phyloP scores from a whole-genome alignment of 768 basidiomycete genomes.

The Lentinus tigrinus region DNA sequence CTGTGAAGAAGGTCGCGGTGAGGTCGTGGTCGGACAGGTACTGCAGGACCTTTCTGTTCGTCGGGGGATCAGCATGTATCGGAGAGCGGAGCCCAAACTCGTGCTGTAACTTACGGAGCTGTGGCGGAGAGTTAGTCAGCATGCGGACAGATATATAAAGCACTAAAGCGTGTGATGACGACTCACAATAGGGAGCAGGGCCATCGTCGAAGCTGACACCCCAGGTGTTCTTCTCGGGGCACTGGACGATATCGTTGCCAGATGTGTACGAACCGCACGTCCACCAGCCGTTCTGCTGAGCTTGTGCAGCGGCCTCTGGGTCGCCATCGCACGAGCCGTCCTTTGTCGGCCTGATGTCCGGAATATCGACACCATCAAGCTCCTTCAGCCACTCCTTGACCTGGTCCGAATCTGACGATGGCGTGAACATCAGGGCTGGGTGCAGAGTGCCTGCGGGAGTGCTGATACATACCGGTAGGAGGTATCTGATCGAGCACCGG shows the following conservation, averaged over 20 bases:
- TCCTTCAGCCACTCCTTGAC: conserved; percentile 78
- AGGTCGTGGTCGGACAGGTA: conserved; percentile 66
- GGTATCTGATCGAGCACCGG: conserved; percentile 63
- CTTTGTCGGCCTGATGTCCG: conserved; percentile 55
- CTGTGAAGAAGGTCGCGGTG: conserved; percentile 87
- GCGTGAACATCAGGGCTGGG: neutral
- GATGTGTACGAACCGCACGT: conserved; percentile 78
- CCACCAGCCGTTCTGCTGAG: conserved; percentile 82
- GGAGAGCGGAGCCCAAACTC: neutral
- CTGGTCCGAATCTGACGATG: conserved; percentile 48
- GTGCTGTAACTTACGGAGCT: conserved; percentile 51
- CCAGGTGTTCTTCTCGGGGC: conserved; percentile 71
- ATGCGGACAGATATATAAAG: neutral
- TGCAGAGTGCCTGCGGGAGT: neutral
- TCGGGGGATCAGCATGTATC: no score
- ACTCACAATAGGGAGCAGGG: conserved; percentile 78
- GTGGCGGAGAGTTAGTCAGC: neutral
- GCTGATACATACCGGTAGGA: conserved; percentile 49
- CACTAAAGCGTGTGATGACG: no score
- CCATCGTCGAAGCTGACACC: conserved; percentile 89
- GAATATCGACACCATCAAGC: conserved; percentile 68
- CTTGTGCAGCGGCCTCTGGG: conserved; percentile 52
- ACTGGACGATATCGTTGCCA: conserved; percentile 57
- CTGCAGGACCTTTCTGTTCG: conserved; percentile 69
- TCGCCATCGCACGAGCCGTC: conserved; percentile 72